Evolutionary conservation across 2,329 filamentous ascomycete species (phyloP), one percentile per base, ranked within the genome.

Genomic region (Teratosphaeria zuluensis): DNA sequence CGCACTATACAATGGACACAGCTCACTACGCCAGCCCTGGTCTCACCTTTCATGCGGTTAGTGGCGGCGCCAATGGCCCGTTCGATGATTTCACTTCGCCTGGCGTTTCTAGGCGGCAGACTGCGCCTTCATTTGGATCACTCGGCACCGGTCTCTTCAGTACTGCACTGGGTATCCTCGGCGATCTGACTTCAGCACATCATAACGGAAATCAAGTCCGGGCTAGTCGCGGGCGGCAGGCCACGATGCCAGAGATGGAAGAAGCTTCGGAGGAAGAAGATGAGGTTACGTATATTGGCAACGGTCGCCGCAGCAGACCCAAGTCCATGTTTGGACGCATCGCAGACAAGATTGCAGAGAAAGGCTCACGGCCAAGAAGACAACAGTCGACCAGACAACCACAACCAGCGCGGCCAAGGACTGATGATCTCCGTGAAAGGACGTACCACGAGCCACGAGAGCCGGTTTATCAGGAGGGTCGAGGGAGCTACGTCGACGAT

Each of bases 1-100:
- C 66, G 30, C 59, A 63, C 35, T 66, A 67, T 56, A 69, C 64
- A n/a, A 60, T 69, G 55, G 60, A 69, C 51, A 66, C 67, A 14
- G 62, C 65, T 6, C 61, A 59, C 33, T 69, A 64, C 54, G 51
- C 64, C n/a, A 60, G 59, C 52, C 65, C 67, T 24, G 65, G 63
- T 31, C 31, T 68, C 12, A 66, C 64, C n/a, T 68, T 70, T 59
- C 60, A 61, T 24, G 61, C 63, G 7, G 64, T 63, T 58, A 62
- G 65, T 35, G 62, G 65, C 32, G 62, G 56, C 42, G 59, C 60
- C 28, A 60, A 58, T 33, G 61, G 56, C 11, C 54, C 61, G 14
- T 59, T 58, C 4, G 51, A 52, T 53, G 38, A 9, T 14, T 52
- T 58, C 48, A 4, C 42, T 11, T 30, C 51, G n/a, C 51, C 58